phyloP scores from a whole-genome alignment of 1,139 yeast genomes.

The Yarrowia galli region DNA sequence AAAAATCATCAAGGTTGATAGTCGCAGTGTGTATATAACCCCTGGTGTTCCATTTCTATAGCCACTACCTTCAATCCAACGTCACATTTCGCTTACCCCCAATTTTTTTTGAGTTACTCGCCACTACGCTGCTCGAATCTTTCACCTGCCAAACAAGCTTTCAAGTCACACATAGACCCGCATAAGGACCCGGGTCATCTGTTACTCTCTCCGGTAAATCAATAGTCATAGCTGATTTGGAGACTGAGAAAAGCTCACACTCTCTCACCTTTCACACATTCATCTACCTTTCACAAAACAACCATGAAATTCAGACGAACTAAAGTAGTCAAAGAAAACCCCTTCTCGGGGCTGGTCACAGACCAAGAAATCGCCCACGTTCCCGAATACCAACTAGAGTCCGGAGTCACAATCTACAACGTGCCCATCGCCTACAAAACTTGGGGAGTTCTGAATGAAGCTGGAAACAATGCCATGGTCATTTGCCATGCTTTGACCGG shows the following conservation, averaged over 20 bases:
- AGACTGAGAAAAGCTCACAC: neutral
- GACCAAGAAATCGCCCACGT: constrained; percentile 81
- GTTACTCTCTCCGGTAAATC: constrained; percentile 1
- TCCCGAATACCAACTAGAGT: constrained; percentile 79
- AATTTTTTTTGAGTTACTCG: neutral
- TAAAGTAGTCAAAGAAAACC: constrained; percentile 44
- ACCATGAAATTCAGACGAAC: constrained; percentile 31
- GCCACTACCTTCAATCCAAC: neutral
- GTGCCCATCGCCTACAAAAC: constrained; percentile 96
- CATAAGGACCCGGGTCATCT: constrained; percentile 37
- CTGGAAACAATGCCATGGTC: constrained; percentile 75
- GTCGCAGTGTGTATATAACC: neutral
- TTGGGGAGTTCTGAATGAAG: constrained; percentile 82
- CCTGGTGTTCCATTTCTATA: neutral
- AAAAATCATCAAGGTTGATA: neutral
- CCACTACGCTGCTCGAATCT: constrained; percentile 20
- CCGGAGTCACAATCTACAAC: constrained; percentile 73
- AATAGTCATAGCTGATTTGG: constrained; percentile 28
- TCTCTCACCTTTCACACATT: neutral
- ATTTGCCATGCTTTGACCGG: constrained; percentile 97
- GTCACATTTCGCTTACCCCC: neutral
- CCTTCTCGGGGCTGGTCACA: constrained; percentile 75
- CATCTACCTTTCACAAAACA: neutral
- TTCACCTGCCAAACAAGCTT: constrained; percentile 32
- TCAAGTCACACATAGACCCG: constrained; percentile 14